A percentile compares a stretch with the other conserved stretches of the same genome.
Evolutionary conservation across 2,329 filamentous ascomycete genomes (phyloP).

Genomic region (Atkinsonella hypoxylon): DNA sequence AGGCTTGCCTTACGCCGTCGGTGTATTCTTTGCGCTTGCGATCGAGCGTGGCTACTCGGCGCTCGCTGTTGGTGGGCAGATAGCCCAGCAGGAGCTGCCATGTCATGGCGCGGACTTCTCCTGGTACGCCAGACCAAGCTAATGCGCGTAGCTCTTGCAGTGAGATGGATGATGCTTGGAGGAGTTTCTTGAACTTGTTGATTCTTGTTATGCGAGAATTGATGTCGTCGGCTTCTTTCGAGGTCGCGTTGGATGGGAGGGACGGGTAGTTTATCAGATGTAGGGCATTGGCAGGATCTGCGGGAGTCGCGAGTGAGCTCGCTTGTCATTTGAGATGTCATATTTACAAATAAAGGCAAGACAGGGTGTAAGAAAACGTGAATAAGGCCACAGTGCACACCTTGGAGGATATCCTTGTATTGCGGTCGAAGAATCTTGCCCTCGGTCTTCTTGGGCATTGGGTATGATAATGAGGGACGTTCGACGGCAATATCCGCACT

Average conservation of each 20-base stretch:
- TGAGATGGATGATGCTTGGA: slow-evolving; percentile 84
- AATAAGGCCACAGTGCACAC: slow-evolving; percentile 23
- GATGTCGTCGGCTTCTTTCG: slow-evolving; percentile 77
- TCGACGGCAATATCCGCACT: slow-evolving; percentile 93
- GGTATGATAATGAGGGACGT: slow-evolving; percentile 70
- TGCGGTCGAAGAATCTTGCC: slow-evolving; percentile 94
- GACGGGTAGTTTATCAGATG: slow-evolving; percentile 86
- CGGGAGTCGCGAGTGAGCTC: neutral
- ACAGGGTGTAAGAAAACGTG: neutral
- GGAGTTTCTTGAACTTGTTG: slow-evolving; percentile 94
- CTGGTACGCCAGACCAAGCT: slow-evolving; percentile 89
- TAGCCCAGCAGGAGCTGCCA: slow-evolving; percentile 96
- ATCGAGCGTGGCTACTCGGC: slow-evolving; percentile 79
- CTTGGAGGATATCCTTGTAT: slow-evolving; percentile 88
- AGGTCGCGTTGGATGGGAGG: slow-evolving; percentile 57
- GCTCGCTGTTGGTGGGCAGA: slow-evolving; percentile 89
- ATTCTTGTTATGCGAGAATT: slow-evolving; percentile 84
- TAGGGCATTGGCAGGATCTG: slow-evolving; percentile 79
- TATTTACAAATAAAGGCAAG: neutral
- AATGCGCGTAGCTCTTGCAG: slow-evolving; percentile 70
- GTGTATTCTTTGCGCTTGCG: slow-evolving; percentile 94
- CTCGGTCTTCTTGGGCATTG: slow-evolving; percentile 77
- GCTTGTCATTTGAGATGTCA: neutral
- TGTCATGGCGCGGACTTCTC: slow-evolving; percentile 96
- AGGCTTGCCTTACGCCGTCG: slow-evolving; percentile 70